Evolutionary conservation across 2,329 filamentous ascomycete genomes (phyloP), one percentile per base, ranked within the genome.

Genomic region (Albifimbria verrucaria): DNA sequence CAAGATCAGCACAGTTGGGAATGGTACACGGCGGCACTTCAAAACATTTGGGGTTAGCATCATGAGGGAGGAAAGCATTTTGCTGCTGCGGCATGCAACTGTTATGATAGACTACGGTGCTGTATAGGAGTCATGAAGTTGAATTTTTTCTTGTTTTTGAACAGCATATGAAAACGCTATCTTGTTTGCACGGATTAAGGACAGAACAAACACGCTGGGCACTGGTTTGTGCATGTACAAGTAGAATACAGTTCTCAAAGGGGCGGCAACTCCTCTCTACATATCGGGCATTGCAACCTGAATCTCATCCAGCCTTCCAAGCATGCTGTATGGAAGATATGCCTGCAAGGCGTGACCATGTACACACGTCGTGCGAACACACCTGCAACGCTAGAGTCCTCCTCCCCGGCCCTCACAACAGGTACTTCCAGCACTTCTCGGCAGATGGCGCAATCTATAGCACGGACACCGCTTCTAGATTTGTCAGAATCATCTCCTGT

Each of bases 281-380:
- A 97, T 59, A 96, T 97, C 1, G 94, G 94, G 73, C 94, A 99
- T 74, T 96, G 91, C 64, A 99, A 72, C 53, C 93, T 77, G 68
- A 95, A 92, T 66, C 90, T 82, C 89, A 99, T 94, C 94, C 94
- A 97, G 39, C 91, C 92, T 73, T 97, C 93, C 60, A 99, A 74
- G 70, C 94, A 99, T 26, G 81, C 77, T 52, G 87, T 94, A 68
- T 99, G 94, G 68, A 99, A 99, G 48, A 97, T 92, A 73, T 99
- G 94, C 52, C 92, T 79, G 70, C 94, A 99, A 47, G 94, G 94
- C 53, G 94, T 99, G 21, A 97, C 90, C 94, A 99, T 99, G 72
- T 97, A 97, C 61, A 83, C 79, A 48, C 92, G 82, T 55, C 93
- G 79, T 26, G 89, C 89, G 60, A 97, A 78, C 52, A 96, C 82